Evolutionary conservation across 169 alveolate genomes (phyloP).

Genomic region (Plasmodium ovale): DNA sequence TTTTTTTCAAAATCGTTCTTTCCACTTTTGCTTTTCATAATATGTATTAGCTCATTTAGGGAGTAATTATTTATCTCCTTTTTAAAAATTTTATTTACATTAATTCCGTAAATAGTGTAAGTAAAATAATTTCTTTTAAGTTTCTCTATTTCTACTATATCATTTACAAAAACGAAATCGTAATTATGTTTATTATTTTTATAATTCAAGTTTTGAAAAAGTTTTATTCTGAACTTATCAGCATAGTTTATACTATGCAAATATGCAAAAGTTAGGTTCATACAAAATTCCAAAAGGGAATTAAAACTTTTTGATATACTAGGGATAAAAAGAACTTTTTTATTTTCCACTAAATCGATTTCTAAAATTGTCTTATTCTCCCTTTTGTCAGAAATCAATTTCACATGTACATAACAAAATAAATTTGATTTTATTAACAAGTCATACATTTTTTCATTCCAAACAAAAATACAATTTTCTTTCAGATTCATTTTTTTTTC

Average conservation of each 20-base stretch:
- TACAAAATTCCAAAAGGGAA: conserved; percentile 60
- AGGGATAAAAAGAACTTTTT: conserved; percentile 49
- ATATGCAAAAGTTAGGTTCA: conserved; percentile 47
- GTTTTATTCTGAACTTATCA: conserved; percentile 43
- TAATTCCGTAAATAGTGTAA: conserved; percentile 27
- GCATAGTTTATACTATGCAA: conserved; percentile 53
- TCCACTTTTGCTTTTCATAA: conserved; percentile 31
- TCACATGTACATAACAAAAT: conserved; percentile 61
- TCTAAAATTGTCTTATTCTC: conserved; percentile 37
- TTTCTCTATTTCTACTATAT: conserved; percentile 58
- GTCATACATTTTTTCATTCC: conserved; percentile 70
- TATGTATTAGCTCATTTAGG: conserved; percentile 16
- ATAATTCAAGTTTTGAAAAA: conserved; percentile 71
- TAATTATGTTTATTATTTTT: conserved; percentile 73
- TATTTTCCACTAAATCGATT: conserved; percentile 53
- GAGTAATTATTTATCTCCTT: conserved; percentile 26
- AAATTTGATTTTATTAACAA: conserved; percentile 35
- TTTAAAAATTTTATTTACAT: conserved; percentile 21
- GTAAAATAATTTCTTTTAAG: conserved; percentile 21
- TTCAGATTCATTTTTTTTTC: conserved; percentile 72
- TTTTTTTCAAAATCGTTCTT: neutral
- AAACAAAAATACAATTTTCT: conserved; percentile 44
- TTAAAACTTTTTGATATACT: conserved; percentile 68
- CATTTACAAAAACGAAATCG: conserved; percentile 44
- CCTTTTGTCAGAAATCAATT: conserved; percentile 21